Conservation (phyloP, 768 basidiomycete genomes). For the Rhizopogon vinicolor region DNA sequence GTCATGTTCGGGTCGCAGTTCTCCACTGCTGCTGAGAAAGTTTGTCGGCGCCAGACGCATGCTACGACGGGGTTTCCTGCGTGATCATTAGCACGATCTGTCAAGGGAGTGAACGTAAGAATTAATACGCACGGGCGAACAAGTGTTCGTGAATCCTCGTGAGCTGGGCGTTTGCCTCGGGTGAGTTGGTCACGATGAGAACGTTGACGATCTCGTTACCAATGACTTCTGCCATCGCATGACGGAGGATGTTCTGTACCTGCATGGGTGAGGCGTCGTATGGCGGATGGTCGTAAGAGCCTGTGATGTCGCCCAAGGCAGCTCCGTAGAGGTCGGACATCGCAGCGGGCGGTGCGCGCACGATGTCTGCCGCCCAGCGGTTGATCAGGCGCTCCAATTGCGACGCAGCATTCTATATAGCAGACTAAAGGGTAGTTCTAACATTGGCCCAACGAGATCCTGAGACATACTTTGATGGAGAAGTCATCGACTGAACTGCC, state of each 20-base stretch:
- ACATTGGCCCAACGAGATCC: background rate
- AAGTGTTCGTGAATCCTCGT: constrained; percentile 87
- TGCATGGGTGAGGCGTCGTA: constrained; percentile 58
- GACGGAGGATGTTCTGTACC: constrained; percentile 74
- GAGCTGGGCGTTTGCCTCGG: constrained; percentile 79
- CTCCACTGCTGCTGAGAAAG: constrained; percentile 84
- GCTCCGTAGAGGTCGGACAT: constrained; percentile 53
- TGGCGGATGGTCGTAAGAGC: constrained; percentile 40
- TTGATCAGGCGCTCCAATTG: constrained; percentile 81
- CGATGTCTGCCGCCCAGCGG: constrained; percentile 79
- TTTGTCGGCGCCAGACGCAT: constrained; percentile 85
- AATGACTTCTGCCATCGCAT: constrained; percentile 70
- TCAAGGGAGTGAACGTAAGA: background rate
- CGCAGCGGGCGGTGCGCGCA: constrained; percentile 51
- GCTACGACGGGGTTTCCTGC: constrained; percentile 86
- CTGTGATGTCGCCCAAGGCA: constrained; percentile 53
- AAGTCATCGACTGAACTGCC: constrained; percentile 80
- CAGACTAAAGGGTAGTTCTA: background rate
- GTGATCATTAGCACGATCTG: background rate
- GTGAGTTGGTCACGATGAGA: constrained; percentile 80
- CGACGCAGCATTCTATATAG: constrained; percentile 67
- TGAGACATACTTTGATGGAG: constrained; percentile 67
- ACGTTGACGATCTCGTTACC: constrained; percentile 81
- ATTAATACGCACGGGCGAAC: constrained; percentile 58
- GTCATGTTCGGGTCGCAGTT: constrained; percentile 69